Base-by-base conservation (phyloP, 345 rosid species). In the Lenwebbia sp. region DNA sequence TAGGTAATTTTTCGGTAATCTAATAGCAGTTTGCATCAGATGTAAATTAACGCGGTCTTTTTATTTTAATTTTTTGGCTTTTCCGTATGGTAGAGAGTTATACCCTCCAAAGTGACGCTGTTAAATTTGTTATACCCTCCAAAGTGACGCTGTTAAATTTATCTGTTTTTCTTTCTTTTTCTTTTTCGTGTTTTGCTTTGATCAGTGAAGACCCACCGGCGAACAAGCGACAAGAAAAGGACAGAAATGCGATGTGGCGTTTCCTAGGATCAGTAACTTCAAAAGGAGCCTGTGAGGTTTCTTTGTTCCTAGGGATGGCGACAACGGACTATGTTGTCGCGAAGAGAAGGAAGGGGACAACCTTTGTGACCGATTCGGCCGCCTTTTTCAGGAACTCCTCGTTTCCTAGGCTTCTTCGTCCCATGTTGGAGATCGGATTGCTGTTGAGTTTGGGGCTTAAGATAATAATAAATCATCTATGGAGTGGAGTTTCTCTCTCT, bases 1-100 rank as follows among this genome's bases (percentile, higher is more conserved):
- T 0, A 0, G 3, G 0, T 30, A 58, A 13, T n/a, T 58, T n/a
- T 12, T 7, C 17, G 0, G 2, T 5, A 1, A 7, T 62, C 12
- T 0, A 62, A 62, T 7, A 7, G 1, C 22, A 15, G 37, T 7
- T 21, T 15, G 40, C 0, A 1, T 30, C 1, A 1, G 3, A 60
- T 60, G 19, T 28, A n/a, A 5, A 11, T 58, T 28, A 58, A 5
- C 5, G 33, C 7, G 3, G 65, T 5, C 7, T 26, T 26, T 26
- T n/a, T 13, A 2, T n/a, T 14, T 13, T 13, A 13, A 13, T 14
- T 7, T 7, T 1, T 33, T 28, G 40, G 10, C 44, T 33, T 65
- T 15, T 17, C 3, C 44, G n/a, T n/a, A n/a, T n/a, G n/a, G n/a
- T n/a, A n/a, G n/a, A n/a, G n/a, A n/a, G n/a, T n/a, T n/a, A n/a